Evolutionary conservation across 495 filamentous ascomycete genomes (phyloP).

Genomic region (Xylaria flabelliformis): DNA sequence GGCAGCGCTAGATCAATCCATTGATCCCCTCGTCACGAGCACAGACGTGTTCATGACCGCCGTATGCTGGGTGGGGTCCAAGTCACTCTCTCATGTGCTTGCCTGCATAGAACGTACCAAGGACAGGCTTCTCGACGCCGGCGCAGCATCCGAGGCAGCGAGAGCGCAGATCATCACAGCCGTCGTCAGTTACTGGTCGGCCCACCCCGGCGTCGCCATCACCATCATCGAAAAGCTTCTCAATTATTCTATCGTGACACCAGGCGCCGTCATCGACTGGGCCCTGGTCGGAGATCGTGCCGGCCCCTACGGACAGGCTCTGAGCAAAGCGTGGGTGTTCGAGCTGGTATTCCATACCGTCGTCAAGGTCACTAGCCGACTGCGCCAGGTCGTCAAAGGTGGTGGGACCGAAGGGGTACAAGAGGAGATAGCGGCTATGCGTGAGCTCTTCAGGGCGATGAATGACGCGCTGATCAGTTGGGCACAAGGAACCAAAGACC

Average conservation of each 20-base stretch:
- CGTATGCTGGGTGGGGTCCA: constrained; percentile 90
- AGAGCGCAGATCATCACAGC: constrained; percentile 87
- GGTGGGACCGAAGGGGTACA: constrained; percentile 33
- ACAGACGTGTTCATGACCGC: constrained; percentile 93
- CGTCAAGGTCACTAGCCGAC: constrained; percentile 87
- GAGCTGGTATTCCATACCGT: constrained; percentile 90
- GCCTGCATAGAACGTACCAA: constrained; percentile 97
- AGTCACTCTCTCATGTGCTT: constrained; percentile 93
- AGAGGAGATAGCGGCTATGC: constrained; percentile 64
- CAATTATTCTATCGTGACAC: constrained; percentile 93
- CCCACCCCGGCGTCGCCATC: constrained; percentile 91
- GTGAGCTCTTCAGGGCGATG: constrained; percentile 77
- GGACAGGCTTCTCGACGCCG: constrained; percentile 82
- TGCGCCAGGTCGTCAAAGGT: constrained; percentile 77
- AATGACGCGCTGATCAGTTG: constrained; percentile 79
- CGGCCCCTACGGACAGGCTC: constrained; percentile 63
- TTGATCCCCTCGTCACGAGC: constrained; percentile 80
- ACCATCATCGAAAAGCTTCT: constrained; percentile 96
- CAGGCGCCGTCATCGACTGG: constrained; percentile 86
- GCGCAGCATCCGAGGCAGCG: constrained; percentile 71
- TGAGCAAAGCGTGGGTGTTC: constrained; percentile 77
- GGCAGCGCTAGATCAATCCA: constrained; percentile 67
- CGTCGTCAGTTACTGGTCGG: constrained; percentile 91
- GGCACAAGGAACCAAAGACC: constrained; percentile 74
- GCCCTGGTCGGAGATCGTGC: constrained; percentile 66